phyloP scores from a whole-genome alignment of 805 yeast species.

The Diddensiella santjacobensis region DNA sequence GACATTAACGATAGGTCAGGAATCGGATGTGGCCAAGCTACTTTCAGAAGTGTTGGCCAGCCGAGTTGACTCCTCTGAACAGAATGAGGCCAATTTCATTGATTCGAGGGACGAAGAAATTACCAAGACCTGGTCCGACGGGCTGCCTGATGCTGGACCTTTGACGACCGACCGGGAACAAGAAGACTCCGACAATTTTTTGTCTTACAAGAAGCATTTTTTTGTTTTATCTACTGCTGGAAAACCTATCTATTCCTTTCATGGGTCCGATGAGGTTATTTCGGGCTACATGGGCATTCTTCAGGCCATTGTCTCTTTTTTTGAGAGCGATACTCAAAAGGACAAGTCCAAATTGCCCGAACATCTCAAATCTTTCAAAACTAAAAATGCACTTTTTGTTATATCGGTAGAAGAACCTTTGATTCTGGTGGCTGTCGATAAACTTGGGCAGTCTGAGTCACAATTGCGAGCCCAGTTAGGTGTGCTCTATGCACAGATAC shows the following conservation, averaged over 20 bases:
- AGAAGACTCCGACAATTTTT: slow-evolving; percentile 31
- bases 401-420: slow-evolving; percentile 65
- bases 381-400: slow-evolving; percentile 51
- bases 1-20: slow-evolving; percentile 9
- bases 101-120: not conserved
- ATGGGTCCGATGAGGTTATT: slow-evolving; percentile 64
- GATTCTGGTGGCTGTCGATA: slow-evolving; percentile 60
- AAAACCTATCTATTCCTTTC: slow-evolving; percentile 77
- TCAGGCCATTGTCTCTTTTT: slow-evolving; percentile 73
- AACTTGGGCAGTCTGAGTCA: slow-evolving; percentile 33
- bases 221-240: slow-evolving; percentile 82
- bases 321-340: slow-evolving; percentile 39
- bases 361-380: slow-evolving; percentile 42
- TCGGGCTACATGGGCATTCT: slow-evolving; percentile 74
- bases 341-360: slow-evolving; percentile 7
- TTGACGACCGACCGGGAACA: slow-evolving; percentile 30
- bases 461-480: slow-evolving; percentile 62
- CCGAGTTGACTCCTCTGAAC: not conserved
- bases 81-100: not conserved
- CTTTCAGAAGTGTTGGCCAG: slow-evolving; percentile 14
- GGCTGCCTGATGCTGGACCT: slow-evolving; percentile 25
- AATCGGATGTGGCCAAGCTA: slow-evolving; percentile 12
- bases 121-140: slow-evolving; percentile 3
- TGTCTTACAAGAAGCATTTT: slow-evolving; percentile 56
- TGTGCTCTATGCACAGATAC: slow-evolving; percentile 66